These are phyloP conservation scores for Micractinium conductrix DNA, from an alignment of 139 green algal genomes.

Conservation along the genomic window DNA sequence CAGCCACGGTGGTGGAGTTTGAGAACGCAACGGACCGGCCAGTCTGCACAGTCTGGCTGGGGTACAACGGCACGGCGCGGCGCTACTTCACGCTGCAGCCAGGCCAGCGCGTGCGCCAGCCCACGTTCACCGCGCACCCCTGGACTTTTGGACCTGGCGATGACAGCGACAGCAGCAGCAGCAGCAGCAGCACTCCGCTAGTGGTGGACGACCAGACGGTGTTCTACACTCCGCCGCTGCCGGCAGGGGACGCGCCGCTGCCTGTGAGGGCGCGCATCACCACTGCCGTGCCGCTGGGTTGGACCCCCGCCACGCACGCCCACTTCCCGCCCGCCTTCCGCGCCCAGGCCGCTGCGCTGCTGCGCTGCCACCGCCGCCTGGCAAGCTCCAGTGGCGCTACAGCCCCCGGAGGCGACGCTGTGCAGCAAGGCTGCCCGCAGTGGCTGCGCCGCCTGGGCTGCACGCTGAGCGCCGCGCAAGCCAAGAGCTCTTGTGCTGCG, in stretches of 20 bases:
- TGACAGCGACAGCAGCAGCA: no score
- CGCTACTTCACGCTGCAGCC: neutral
- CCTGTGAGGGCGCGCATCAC: neutral
- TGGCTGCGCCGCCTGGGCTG: neutral
- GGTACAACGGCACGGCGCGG: neutral
- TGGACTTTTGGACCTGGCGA: neutral
- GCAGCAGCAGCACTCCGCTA: no score
- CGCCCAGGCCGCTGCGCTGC: neutral
- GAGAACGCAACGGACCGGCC: conserved; percentile 6
- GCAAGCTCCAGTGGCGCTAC: no score
- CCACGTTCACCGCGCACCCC: conserved; percentile 9
- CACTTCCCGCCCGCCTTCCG: conserved; percentile 6
- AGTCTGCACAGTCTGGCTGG: conserved; percentile 9
- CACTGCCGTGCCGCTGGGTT: neutral
- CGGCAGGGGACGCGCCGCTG: neutral
- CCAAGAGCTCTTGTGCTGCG: no score
- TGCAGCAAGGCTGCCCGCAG: neutral
- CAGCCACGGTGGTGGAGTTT: conserved; percentile 10
- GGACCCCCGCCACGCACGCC: neutral
- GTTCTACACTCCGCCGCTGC: neutral
- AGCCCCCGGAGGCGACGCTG: neutral
- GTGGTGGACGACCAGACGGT: conserved; percentile 19
- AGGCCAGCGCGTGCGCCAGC: neutral
- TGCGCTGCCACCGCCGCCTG: conserved; percentile 18
- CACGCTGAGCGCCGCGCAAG: no score